Evolutionary conservation across 441 rosid species (phyloP).

Genomic region (Pelargonium fulgidum): DNA sequence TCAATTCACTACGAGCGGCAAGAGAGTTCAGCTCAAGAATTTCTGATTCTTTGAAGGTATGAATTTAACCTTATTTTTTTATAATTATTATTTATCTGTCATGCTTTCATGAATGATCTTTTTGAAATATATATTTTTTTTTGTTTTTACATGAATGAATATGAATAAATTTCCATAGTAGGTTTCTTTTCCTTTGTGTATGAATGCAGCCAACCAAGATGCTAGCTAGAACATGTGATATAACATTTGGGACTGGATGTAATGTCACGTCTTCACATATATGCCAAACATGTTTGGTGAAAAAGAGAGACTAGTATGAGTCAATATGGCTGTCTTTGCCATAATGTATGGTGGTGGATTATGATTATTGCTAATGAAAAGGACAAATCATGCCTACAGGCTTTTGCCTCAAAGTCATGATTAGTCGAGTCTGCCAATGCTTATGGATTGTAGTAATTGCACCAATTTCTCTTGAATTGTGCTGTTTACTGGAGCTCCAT

Average conservation of each 20-base stretch:
- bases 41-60: slow-evolving; percentile 54
- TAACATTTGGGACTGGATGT: background rate
- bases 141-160: background rate
- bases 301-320: background rate
- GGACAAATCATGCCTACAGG: background rate
- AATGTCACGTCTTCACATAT: background rate
- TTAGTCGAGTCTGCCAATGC: background rate
- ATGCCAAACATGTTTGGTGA: background rate
- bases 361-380: background rate
- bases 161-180: background rate
- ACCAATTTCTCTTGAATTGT: background rate
- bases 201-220: background rate
- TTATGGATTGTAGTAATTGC: background rate
- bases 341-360: background rate
- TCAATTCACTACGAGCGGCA: slow-evolving; percentile 59
- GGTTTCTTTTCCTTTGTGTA: background rate
- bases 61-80: slow-evolving; percentile 7
- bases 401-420: background rate
- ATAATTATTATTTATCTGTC: slow-evolving; percentile 11
- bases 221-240: background rate
- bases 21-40: slow-evolving; percentile 59
- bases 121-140: background rate
- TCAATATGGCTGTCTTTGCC: background rate
- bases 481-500: background rate
- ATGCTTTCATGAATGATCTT: background rate